Conservation (phyloP, 345 rosid genomes). For the Citrus inodora region DNA sequence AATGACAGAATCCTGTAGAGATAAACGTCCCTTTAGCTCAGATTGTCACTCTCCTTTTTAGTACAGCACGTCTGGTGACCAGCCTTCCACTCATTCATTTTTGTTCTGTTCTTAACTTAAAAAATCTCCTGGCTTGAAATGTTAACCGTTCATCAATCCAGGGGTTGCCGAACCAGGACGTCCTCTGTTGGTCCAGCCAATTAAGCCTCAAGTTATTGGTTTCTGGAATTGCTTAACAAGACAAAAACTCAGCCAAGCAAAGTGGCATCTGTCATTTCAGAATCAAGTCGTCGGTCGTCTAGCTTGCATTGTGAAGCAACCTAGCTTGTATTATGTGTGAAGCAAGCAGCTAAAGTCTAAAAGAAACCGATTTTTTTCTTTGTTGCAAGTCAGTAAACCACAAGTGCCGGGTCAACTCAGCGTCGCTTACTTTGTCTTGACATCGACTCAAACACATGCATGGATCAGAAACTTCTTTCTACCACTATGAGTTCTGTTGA, state of each 20-base stretch:
- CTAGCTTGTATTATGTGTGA: no score
- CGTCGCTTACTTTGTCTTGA: background rate
- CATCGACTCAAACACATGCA: background rate
- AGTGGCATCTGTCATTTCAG: no score
- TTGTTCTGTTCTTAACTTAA: background rate
- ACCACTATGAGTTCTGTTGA: background rate
- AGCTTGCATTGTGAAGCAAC: no score
- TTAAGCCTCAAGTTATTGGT: background rate
- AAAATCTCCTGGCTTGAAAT: background rate
- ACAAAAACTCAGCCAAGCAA: no score
- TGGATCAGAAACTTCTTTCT: background rate
- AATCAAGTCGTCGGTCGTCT: no score
- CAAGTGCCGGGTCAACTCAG: background rate
- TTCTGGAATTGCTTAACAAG: no score
- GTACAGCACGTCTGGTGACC: background rate
- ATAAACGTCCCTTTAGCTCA: background rate
- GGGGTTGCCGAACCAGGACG: background rate
- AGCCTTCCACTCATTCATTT: background rate
- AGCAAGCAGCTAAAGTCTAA: background rate
- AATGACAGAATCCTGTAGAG: no score
- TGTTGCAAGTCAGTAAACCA: background rate
- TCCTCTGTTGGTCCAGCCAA: background rate
- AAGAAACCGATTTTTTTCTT: background rate
- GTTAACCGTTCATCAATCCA: background rate
- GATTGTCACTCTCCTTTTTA: background rate